Evolutionary conservation across 768 basidiomycete species (phyloP), one percentile per base, ranked within the genome.

Genomic region (Termitomyces sp.): DNA sequence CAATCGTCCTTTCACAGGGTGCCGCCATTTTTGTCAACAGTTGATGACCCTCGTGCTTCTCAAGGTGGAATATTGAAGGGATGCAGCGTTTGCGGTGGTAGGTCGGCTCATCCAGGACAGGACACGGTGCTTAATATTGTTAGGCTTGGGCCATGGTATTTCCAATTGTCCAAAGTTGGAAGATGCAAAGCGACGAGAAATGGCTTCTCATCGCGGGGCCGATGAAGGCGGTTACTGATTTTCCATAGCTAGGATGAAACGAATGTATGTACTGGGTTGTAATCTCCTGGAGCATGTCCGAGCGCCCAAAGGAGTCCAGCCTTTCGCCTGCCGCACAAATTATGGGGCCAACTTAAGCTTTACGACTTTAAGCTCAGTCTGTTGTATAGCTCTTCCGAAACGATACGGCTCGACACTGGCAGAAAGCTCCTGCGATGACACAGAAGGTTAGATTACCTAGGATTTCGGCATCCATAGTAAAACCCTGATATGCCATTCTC

Each of bases 81-180:
- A 18, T 99, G 97, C 75, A 88, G 93, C 1, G 93, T 98, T 42
- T 99, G 97, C 76, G 97, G 97, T 70, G 96, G 93, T 88, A 68
- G 54, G 78, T 70, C 18, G 31, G 6, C 4, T 50, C 54, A 58
- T 53, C 27, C 18, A 39, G 48, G 48, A 39, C 41, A 13, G 44
- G 41, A 18, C 30, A 22, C 42, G 34, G 55, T 41, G 30, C 57
- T 59, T 18, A 57, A 31, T 58, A 54, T 41, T 52, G 45, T 58
- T 9, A 91, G 91, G 95, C 70, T 85, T 99, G 58, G 97, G 96
- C 18, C 97, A 99, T 66, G 87, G 85, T 24, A 91, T 98, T 57
- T 87, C 89, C 8, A 95, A 95, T 68, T 99, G 97, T 68, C 97
- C 97, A 20, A 99, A 98, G 73, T 77, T 97, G 62, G 95, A 98